Evolutionary conservation across 1,139 yeast species (phyloP).

Genomic region (Debaryomycetaceae sp.): DNA sequence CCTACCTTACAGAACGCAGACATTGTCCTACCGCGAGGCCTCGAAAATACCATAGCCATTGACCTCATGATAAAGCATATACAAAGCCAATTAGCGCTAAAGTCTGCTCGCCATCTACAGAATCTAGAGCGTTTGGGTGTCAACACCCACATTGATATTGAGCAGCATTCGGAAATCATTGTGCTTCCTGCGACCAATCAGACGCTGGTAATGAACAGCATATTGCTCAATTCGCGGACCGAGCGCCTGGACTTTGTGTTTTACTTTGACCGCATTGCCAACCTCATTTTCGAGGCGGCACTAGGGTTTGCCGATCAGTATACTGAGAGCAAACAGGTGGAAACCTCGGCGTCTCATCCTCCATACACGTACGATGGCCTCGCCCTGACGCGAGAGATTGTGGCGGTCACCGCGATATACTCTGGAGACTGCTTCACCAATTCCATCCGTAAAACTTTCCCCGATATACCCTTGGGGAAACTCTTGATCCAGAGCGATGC

Average conservation of each 20-base stretch:
- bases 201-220: slow-evolving; percentile 59
- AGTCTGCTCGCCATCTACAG: slow-evolving; percentile 56
- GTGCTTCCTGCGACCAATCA: slow-evolving; percentile 56
- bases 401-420: slow-evolving; percentile 72
- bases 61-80: slow-evolving; percentile 72
- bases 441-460: slow-evolving; percentile 64
- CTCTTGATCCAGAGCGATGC: slow-evolving; percentile 81
- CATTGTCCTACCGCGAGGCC: slow-evolving; percentile 77
- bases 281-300: slow-evolving; percentile 56
- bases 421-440: slow-evolving; percentile 90
- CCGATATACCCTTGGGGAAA: slow-evolving; percentile 73
- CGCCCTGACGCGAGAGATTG: slow-evolving; percentile 33
- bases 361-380: slow-evolving; percentile 30
- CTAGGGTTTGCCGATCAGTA: slow-evolving; percentile 32
- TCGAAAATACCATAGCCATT: slow-evolving; percentile 74
- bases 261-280: slow-evolving; percentile 72
- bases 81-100: slow-evolving; percentile 54
- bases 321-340: slow-evolving; percentile 13
- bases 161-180: slow-evolving; percentile 16
- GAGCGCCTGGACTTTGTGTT: slow-evolving; percentile 71
- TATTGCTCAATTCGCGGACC: slow-evolving; percentile 45
- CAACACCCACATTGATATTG: slow-evolving; percentile 19
- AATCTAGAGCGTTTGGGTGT: slow-evolving; percentile 47
- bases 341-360: slow-evolving; percentile 16
- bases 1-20: slow-evolving; percentile 81